phyloP scores from a whole-genome alignment of 2,329 filamentous ascomycete genomes.

The Fusarium praegraminearum region DNA sequence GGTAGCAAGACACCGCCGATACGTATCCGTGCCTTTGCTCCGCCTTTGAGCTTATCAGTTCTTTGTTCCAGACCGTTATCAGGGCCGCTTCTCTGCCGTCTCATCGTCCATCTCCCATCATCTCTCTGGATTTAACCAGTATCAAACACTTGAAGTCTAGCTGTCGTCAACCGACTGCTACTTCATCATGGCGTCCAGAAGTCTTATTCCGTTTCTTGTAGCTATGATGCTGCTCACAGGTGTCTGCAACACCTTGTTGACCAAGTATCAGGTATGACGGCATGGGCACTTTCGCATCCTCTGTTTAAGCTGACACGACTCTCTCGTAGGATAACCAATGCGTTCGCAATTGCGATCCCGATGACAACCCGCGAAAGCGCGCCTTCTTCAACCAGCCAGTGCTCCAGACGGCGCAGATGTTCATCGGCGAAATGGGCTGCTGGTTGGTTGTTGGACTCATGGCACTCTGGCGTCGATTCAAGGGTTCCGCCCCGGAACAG shows the following conservation, averaged over 20 bases:
- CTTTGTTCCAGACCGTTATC: slow-evolving; percentile 38
- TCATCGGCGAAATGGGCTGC: slow-evolving; percentile 94
- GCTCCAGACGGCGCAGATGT: slow-evolving; percentile 97
- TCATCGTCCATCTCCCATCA: slow-evolving; percentile 13
- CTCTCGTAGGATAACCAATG: slow-evolving; percentile 88
- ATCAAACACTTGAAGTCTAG: slow-evolving; percentile 14
- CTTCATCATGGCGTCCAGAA: slow-evolving; percentile 73
- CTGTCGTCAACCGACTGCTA: slow-evolving; percentile 5
- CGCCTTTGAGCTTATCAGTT: slow-evolving; percentile 37
- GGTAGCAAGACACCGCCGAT: not conserved
- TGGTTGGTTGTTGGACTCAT: slow-evolving; percentile 88
- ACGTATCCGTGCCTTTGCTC: slow-evolving; percentile 23
- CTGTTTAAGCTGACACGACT: slow-evolving; percentile 11
- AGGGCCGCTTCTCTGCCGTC: slow-evolving; percentile 3
- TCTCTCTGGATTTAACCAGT: slow-evolving; percentile 7
- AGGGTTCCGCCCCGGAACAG: slow-evolving; percentile 57
- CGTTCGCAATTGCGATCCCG: slow-evolving; percentile 83
- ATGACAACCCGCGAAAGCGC: slow-evolving; percentile 72
- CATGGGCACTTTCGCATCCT: slow-evolving; percentile 10
- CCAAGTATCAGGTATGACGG: slow-evolving; percentile 86
- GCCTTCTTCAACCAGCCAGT: slow-evolving; percentile 92
- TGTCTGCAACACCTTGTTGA: slow-evolving; percentile 95
- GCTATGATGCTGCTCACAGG: slow-evolving; percentile 97
- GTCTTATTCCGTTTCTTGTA: slow-evolving; percentile 85
- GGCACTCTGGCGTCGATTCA: slow-evolving; percentile 72